phyloP scores from a whole-genome alignment of 805 yeast genomes.

The Starmera quercuum region DNA sequence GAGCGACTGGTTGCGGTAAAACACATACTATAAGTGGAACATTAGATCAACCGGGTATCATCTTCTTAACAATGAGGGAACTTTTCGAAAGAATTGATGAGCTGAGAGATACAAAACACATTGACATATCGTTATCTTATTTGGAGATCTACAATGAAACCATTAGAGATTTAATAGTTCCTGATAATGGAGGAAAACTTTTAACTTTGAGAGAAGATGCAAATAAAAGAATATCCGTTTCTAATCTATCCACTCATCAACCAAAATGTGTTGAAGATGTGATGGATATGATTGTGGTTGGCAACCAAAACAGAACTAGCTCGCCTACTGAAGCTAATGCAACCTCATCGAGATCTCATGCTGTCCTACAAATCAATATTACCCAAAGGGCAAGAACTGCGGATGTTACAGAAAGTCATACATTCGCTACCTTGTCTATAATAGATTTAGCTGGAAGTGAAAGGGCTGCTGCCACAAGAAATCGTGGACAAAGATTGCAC shows the following conservation, averaged over 20 bases:
- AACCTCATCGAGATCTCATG: constrained; percentile 88
- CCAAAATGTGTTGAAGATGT: constrained; percentile 64
- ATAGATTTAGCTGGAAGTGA: constrained; percentile 96
- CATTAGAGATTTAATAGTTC: constrained; percentile 69
- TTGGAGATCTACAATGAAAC: constrained; percentile 90
- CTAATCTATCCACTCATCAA: constrained; percentile 57
- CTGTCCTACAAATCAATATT: constrained; percentile 79
- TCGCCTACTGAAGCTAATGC: constrained; percentile 90
- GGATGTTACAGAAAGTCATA: constrained; percentile 58
- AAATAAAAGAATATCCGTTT: constrained; percentile 55
- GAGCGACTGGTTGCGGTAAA: constrained; percentile 98
- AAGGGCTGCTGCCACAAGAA: constrained; percentile 83
- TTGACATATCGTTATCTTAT: constrained; percentile 63
- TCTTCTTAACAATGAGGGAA: constrained; percentile 71
- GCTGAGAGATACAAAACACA: constrained; percentile 41
- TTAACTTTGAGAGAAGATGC: constrained; percentile 67
- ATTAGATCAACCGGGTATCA: constrained; percentile 67
- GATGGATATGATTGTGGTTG: constrained; percentile 66
- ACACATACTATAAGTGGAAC: constrained; percentile 85
- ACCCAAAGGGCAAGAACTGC: constrained; percentile 52
- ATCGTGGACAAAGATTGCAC: constrained; percentile 69
- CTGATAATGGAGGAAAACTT: constrained; percentile 37
- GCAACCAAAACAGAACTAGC: constrained; percentile 70
- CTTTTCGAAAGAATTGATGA: constrained; percentile 56
- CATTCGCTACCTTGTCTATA: constrained; percentile 74